These are phyloP conservation scores for Tetrapisispora pingtungensis DNA, from an alignment of 805 yeast species.

Conservation along the genomic window DNA sequence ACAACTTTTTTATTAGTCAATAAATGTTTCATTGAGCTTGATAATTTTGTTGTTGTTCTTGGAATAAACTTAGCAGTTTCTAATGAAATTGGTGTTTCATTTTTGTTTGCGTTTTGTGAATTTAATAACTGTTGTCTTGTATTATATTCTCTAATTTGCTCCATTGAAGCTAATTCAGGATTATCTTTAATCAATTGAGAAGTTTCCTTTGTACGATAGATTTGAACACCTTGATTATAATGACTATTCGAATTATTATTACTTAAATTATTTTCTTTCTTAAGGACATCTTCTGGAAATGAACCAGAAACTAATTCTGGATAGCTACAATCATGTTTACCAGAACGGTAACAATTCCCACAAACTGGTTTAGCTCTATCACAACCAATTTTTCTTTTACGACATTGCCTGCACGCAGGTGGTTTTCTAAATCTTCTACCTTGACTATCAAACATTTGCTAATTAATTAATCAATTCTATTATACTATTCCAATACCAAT, in stretches of 20 bases:
- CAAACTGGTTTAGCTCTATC: constrained; percentile 36
- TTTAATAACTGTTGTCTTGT: constrained; percentile 21
- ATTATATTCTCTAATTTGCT: constrained; percentile 24
- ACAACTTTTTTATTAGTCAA: constrained; percentile 18
- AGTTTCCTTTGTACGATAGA: constrained; percentile 5
- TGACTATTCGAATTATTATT: neutral
- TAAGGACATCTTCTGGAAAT: constrained; percentile 15
- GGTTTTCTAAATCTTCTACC: constrained; percentile 12
- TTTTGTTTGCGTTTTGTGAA: constrained; percentile 11
- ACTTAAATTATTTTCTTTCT: neutral
- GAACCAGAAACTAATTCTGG: constrained; percentile 13
- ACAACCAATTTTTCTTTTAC: constrained; percentile 32
- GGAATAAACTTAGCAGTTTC: constrained; percentile 21
- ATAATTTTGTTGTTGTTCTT: constrained; percentile 7
- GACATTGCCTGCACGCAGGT: constrained; percentile 30
- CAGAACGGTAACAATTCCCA: constrained; percentile 29
- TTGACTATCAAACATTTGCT: constrained; percentile 8
- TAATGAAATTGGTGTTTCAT: constrained; percentile 10
- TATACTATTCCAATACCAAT: too few relatives aligned
- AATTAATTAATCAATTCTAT: too few relatives aligned
- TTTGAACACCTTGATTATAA: neutral
- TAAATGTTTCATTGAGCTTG: constrained; percentile 6
- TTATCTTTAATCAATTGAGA: constrained; percentile 3
- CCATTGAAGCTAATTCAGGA: constrained; percentile 12
- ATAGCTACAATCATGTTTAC: constrained; percentile 21